A percentile compares a stretch with the other conserved stretches of the same genome.
Evolutionary conservation across 148 eudicot species (phyloP).

Genomic region (Heliosperma pusillum): DNA sequence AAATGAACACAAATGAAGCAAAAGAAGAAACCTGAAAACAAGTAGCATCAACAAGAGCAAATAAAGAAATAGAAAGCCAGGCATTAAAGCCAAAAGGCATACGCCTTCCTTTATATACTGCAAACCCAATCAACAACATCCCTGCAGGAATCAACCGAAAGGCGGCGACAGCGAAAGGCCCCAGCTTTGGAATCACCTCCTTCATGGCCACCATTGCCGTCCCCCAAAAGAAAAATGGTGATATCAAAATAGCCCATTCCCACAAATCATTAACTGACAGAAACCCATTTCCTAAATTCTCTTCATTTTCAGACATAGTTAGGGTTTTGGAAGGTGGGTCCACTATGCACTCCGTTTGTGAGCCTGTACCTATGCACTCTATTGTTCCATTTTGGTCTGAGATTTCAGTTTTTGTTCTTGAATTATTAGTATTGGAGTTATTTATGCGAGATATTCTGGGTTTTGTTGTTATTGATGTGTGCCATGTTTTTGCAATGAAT

Average conservation of each 20-base stretch:
- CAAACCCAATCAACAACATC: constrained; percentile 63
- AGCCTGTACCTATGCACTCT: constrained; percentile 34
- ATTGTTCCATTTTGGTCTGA: constrained; percentile 14
- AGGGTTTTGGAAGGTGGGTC: neutral
- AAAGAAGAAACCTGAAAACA: constrained; percentile 71
- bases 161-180: constrained; percentile 68
- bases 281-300: constrained; percentile 18
- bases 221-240: constrained; percentile 99
- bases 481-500: neutral
- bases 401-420: neutral
- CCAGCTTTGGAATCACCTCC: constrained; percentile 80
- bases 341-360: too few relatives aligned
- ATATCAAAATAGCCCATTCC: constrained; percentile 76
- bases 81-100: constrained; percentile 76
- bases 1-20: neutral
- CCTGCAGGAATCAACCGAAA: constrained; percentile 88
- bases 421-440: neutral
- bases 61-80: constrained; percentile 73
- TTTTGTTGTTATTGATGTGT: neutral
- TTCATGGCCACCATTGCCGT: constrained; percentile 99
- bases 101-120: constrained; percentile 50
- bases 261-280: constrained; percentile 28
- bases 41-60: constrained; percentile 82
- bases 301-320: neutral
- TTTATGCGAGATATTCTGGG: neutral